Evolutionary conservation across 2,329 filamentous ascomycete genomes (phyloP), one percentile per base, ranked within the genome.

Genomic region (Clonostachys rosea): DNA sequence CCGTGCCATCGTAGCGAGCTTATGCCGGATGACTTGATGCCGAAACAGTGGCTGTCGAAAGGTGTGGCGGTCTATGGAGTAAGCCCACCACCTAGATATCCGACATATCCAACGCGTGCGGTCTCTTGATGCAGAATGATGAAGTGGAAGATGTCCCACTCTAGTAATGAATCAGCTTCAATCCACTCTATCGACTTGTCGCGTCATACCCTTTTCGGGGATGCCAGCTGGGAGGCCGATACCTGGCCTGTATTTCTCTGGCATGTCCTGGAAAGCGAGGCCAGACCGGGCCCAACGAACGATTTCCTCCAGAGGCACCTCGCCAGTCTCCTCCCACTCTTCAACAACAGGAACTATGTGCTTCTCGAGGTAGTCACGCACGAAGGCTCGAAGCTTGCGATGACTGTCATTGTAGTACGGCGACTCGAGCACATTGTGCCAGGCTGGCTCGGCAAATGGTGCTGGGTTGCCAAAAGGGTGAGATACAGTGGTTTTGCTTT

Each of bases 101-200:
- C 78, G 9, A 82, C 78, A 49, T 75, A 16, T 16, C 42, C 78
- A 34, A 81, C 66, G 6, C 80, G 68, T 4, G 70, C 70, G 13
- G 74, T 58, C 59, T 85, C 81, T 59, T 84, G 79, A 4, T 95
- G 89, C 9, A 75, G 71, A 45, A 87, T 73, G 53, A 95, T 81
- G 62, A 94, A 63, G 62, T 94, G 89, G 67, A 95, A 89, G 67
- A 90, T 91, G 64, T 95, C 89, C 57, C 91, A 95, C 52, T 91
- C 85, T 58, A 90, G 86, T 2, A 91, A 78, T 52, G 80, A 82
- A 2, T 85, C 63, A 1, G 24, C 24, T 9, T 30, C 8, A 30
- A 9, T 30, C 24, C 10, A 10, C 24, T 30, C 10, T 10, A 30
- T 30, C 24, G 24, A 10, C 24, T 30, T 30, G 24, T 30, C 24